These are phyloP conservation scores for Lentinula novae-zelandiae DNA, from an alignment of 1,284 basidiomycete genomes.

Conservation along the genomic window DNA sequence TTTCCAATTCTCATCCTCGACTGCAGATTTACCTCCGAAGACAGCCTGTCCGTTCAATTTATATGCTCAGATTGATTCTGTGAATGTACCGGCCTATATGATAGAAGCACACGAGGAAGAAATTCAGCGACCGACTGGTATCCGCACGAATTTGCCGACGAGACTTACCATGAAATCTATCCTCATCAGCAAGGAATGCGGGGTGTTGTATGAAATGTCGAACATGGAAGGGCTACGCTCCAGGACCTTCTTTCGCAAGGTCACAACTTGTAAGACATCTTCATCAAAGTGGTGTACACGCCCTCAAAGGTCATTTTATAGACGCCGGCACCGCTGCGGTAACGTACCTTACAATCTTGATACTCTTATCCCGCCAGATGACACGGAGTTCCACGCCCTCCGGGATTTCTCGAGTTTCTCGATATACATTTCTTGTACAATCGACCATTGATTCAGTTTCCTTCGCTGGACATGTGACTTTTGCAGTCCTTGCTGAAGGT, in stretches of 20 bases:
- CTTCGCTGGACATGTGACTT: slow-evolving; percentile 82
- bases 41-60: slow-evolving; percentile 63
- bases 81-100: slow-evolving; percentile 42
- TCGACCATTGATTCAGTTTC: slow-evolving; percentile 76
- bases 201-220: slow-evolving; percentile 63
- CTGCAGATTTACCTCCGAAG: slow-evolving; percentile 44
- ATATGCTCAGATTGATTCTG: slow-evolving; percentile 57
- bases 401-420: slow-evolving; percentile 72
- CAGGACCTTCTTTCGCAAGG: slow-evolving; percentile 73
- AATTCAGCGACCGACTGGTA: slow-evolving; percentile 67
- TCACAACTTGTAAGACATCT: slow-evolving; percentile 65
- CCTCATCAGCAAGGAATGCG: slow-evolving; percentile 76
- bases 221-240: slow-evolving; percentile 68
- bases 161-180: slow-evolving; percentile 59
- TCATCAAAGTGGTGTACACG: neutral
- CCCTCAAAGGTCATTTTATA: slow-evolving; percentile 26
- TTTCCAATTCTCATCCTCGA: neutral
- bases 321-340: slow-evolving; percentile 71
- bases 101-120: slow-evolving; percentile 73
- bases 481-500: slow-evolving; percentile 80
- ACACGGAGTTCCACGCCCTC: slow-evolving; percentile 75
- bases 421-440: slow-evolving; percentile 79
- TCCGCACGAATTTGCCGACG: slow-evolving; percentile 52
- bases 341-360: slow-evolving; percentile 65
- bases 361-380: slow-evolving; percentile 71